phyloP scores from a whole-genome alignment of 2,329 filamentous ascomycete species.

The Nemania diffusa region DNA sequence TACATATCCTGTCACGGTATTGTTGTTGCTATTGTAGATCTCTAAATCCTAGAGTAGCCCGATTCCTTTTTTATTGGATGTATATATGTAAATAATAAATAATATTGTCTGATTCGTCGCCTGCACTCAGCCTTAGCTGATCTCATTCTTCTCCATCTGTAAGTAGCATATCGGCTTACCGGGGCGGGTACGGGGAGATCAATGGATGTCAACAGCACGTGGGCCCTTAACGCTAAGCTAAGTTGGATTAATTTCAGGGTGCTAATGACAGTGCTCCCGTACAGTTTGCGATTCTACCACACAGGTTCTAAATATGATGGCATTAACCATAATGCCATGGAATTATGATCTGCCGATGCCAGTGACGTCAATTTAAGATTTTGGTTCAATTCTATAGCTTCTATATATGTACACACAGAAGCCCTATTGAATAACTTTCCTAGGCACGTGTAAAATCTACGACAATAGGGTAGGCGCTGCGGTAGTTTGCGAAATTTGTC shows the following conservation, averaged over 20 bases:
- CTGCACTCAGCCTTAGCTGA: slow-evolving; percentile 26
- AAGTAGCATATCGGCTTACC: background rate
- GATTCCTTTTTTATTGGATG: too few relatives aligned
- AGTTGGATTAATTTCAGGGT: background rate
- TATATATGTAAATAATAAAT: background rate
- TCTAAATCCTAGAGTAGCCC: background rate
- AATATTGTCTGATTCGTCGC: slow-evolving; percentile 23
- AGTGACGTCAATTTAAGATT: too few relatives aligned
- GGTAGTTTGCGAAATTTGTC: too few relatives aligned
- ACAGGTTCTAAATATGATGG: background rate
- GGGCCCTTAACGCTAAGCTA: background rate
- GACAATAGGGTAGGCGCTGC: too few relatives aligned
- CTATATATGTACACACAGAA: background rate
- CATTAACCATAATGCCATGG: too few relatives aligned
- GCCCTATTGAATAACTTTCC: background rate
- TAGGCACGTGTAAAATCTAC: background rate
- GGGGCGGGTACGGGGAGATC: background rate
- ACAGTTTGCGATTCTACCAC: background rate
- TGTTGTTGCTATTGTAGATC: background rate
- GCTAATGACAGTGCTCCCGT: slow-evolving; percentile 7
- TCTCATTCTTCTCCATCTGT: background rate
- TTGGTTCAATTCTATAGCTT: background rate
- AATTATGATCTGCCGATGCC: too few relatives aligned
- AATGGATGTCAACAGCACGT: background rate
- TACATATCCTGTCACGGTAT: background rate